These are phyloP conservation scores for Lentinus brumalis DNA, from an alignment of 768 basidiomycete species.

Conservation along the genomic window DNA sequence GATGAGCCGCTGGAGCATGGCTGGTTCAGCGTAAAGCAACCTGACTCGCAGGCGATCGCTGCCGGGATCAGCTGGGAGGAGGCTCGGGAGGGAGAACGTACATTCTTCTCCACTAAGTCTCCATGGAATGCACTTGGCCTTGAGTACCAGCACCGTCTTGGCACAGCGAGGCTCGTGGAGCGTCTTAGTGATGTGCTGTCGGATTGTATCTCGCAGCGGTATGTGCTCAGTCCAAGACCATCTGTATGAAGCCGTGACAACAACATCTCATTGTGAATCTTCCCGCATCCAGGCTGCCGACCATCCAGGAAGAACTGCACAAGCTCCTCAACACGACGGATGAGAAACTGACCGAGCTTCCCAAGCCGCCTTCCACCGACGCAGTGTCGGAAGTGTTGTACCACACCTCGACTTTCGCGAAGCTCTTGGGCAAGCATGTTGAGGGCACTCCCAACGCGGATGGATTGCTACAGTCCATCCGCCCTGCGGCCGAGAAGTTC, in stretches of 20 bases:
- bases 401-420: slow-evolving; percentile 48
- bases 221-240: slow-evolving; percentile 8
- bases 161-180: slow-evolving; percentile 58
- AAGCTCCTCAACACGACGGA: slow-evolving; percentile 44
- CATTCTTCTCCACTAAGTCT: slow-evolving; percentile 52
- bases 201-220: slow-evolving; percentile 65
- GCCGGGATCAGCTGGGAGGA: slow-evolving; percentile 57
- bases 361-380: slow-evolving; percentile 55
- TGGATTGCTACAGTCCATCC: slow-evolving; percentile 60
- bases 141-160: slow-evolving; percentile 51
- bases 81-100: slow-evolving; percentile 57
- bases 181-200: slow-evolving; percentile 63
- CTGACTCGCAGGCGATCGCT: slow-evolving; percentile 49
- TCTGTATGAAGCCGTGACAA: background rate
- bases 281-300: slow-evolving; percentile 52
- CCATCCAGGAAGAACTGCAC: slow-evolving; percentile 61
- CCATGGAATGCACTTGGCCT: slow-evolving; percentile 60
- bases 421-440: slow-evolving; percentile 46
- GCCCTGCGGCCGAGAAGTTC: slow-evolving; percentile 51
- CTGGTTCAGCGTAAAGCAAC: slow-evolving; percentile 54
- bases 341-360: slow-evolving; percentile 35
- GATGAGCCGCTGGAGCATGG: slow-evolving; percentile 51
- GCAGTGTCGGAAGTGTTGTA: slow-evolving; percentile 58
- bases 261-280: too few relatives aligned
- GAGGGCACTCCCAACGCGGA: slow-evolving; percentile 54